Evolutionary conservation across 257 asterid genomes (phyloP), one percentile per base, ranked within the genome.

Genomic region (Handroanthus guayacan): DNA sequence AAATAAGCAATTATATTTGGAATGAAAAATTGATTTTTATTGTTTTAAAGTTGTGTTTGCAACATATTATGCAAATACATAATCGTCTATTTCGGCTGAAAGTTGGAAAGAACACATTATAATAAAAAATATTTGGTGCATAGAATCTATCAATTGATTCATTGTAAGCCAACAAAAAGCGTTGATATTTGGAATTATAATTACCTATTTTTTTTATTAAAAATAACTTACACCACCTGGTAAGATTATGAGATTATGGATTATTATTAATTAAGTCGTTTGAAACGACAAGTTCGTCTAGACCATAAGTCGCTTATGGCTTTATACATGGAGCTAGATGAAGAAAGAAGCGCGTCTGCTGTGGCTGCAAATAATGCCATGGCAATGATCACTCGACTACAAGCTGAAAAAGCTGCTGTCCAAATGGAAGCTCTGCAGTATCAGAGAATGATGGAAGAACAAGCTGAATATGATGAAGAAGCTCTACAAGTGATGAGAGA

Each of bases 351-450:
- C 47, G 98, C 97, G 36, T 86, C 99, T 2, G 92, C 94, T n/a
- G 87, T 91, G n/a, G 99, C 99, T 9, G 99, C 95, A 0, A 93
- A 93, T 66, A 93, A 95, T 50, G 99, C 99, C 12, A 95, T 95
- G 99, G 98, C 98, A 7, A 93, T 95, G 99, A 95, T 95, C 63
- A 93, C 98, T 9, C 87, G 95, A 36, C 81, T 95, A 14, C 99
- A 95, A 69, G 97, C 95, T 0, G 98, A 95, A 83, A 95, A 95
- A 72, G 98, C 98, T 2, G 91, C 98, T 4, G 95, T 95, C 36
- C 98, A 95, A 81, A 95, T 95, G 99, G 99, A 95, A 88, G 98
- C 98, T 6, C 79, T 91, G 47, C 98, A 95, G 85, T 95, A 95
- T 75, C 98, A 95, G 80, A 86, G 99, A 75, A 87, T 95, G 99